These are phyloP conservation scores for Phialophora expanda DNA, from an alignment of 2,329 filamentous ascomycete genomes.

Conservation along the genomic window DNA sequence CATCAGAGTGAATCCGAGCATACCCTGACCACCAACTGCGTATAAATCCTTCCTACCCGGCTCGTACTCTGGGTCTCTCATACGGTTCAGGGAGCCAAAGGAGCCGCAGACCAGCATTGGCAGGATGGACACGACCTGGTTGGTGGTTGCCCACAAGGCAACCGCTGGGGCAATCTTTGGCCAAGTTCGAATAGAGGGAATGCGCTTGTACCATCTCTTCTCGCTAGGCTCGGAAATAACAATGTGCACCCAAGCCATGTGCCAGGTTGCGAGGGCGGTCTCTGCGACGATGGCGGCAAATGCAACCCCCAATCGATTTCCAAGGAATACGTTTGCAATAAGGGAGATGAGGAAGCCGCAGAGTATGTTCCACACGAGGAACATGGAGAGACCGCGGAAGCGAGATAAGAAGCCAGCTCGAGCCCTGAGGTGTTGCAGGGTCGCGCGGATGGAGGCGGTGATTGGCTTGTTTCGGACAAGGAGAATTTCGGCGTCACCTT, in stretches of 20 bases:
- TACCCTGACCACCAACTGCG: slow-evolving; percentile 47
- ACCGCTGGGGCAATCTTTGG: slow-evolving; percentile 73
- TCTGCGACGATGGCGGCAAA: slow-evolving; percentile 63
- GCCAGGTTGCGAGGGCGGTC: slow-evolving; percentile 69
- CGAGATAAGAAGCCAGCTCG: slow-evolving; percentile 68
- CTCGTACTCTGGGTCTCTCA: slow-evolving; percentile 41
- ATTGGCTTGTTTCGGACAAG: slow-evolving; percentile 62
- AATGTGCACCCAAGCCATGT: slow-evolving; percentile 82
- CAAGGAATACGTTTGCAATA: slow-evolving; percentile 51
- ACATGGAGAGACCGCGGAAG: slow-evolving; percentile 70
- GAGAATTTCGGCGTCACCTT: slow-evolving; percentile 53
- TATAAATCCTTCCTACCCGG: slow-evolving; percentile 46
- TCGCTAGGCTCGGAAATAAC: slow-evolving; percentile 74
- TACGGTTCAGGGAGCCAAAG: slow-evolving; percentile 55
- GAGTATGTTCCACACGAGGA: slow-evolving; percentile 55
- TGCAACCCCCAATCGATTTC: slow-evolving; percentile 53
- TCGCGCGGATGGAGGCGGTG: slow-evolving; percentile 64
- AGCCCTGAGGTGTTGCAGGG: slow-evolving; percentile 65
- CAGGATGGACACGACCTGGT: slow-evolving; percentile 52
- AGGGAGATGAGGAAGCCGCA: slow-evolving; percentile 52
- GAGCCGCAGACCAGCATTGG: slow-evolving; percentile 52
- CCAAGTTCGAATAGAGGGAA: slow-evolving; percentile 70
- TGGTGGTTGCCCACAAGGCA: slow-evolving; percentile 64
- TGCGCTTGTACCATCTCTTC: slow-evolving; percentile 69
- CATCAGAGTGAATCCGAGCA: slow-evolving; percentile 54